Evolutionary conservation across 768 basidiomycete species (phyloP), one percentile per base, ranked within the genome.

Genomic region (Tulasnella calospora): DNA sequence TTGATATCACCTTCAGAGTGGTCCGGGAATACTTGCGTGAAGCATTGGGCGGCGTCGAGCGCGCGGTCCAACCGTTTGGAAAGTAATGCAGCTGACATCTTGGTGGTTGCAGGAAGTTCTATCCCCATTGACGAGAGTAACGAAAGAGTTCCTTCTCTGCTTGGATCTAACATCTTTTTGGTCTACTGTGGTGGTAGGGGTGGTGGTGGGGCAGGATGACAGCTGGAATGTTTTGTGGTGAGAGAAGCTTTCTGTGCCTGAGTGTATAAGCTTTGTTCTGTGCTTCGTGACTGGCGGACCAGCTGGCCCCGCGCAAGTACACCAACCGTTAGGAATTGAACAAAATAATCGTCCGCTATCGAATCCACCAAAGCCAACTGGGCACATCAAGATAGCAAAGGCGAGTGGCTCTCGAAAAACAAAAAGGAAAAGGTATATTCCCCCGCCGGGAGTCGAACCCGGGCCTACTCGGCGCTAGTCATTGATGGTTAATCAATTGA

Each of bases 381-480:
- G n/a, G n/a, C n/a, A n/a, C n/a, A n/a, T n/a, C n/a, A n/a, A n/a
- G n/a, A n/a, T n/a, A n/a, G n/a, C n/a, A n/a, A n/a, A n/a, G n/a
- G n/a, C n/a, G n/a, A n/a, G n/a, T n/a, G n/a, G n/a, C n/a, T n/a
- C n/a, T n/a, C 38, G 13, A 51, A 21, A n/a, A 51, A 13, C 41
- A 55, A 67, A 67, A 35, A 17, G 8, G 2, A 73, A 73, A 47
- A 40, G n/a, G 36, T 41, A 73, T 35, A 33, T 47, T 74, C 51
- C 73, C 73, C 73, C 73, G 73, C 73, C 40, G 73, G 73, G 73
- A 74, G 44, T 74, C 73, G 73, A 74, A 74, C 73, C 73, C 73
- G 40, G 73, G 44, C 73, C 73, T 44, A 44, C 73, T 74, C 73
- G 73, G 73, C n/a, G 38, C 40, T 23, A 33, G 33, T 33, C 44